Base-by-base conservation (phyloP, 2,329 filamentous ascomycete genomes). In the Amauroascus niger region DNA sequence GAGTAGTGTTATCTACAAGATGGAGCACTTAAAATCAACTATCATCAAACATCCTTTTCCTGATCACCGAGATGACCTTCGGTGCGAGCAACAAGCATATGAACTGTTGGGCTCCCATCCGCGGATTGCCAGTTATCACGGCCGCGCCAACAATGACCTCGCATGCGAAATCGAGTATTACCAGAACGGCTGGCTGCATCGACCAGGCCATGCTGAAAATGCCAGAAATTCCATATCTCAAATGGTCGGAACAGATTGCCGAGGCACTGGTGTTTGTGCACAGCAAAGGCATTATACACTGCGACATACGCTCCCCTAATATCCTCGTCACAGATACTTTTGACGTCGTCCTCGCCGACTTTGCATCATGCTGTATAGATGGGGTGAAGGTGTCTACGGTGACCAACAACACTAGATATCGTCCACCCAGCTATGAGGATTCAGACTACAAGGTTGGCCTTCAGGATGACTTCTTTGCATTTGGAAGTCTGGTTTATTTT, bases 391-490 rank as follows among this genome's bases (percentile, higher is more conserved):
- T 48, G 26, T 54, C 52, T 18, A 30, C 14, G 7, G 45, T 54
- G 33, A 32, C 26, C 6, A 48, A 48, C 35, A 41, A 3, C 28
- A 8, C 43, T 26, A 54, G 35, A 48, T 54, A 54, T n/a, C 35
- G n/a, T 9, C 35, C 35, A n/a, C 35, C 35, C 14, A 39, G 35
- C 35, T 39, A 9, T 3, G 35, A 39, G 35, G 9, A 39, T 39
- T 18, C 3, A 47, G 35, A 39, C 2, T 39, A 39, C 9, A 16
- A 39, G 9, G 35, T 39, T 9, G 2, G 14, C 9, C 35, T 39
- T 39, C 47, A 49, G 47, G 47, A 49, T 26, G 47, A 55, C 47
- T 30, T 55, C 18, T 55, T 55, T 45, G 47, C 53, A 11, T 55
- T 55, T 51, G 53, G 53, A 4, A 26, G 24, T 28, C 26, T 55